Evolutionary conservation across 805 yeast species (phyloP).

Genomic region (Diddensiella caesifluorescens): DNA sequence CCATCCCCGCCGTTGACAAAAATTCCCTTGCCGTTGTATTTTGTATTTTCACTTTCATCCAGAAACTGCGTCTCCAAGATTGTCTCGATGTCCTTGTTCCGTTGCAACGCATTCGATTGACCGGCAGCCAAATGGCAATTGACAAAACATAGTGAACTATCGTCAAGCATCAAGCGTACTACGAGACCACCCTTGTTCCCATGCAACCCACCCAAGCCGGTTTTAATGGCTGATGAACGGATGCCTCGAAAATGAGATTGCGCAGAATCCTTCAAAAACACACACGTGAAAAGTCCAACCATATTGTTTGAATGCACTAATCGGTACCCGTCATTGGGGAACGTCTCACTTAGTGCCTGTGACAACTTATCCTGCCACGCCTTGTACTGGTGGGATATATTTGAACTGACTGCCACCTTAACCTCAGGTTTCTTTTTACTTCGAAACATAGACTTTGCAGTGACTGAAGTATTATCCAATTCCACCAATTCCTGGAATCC

Average conservation of each 20-base stretch:
- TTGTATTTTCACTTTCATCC: slow-evolving; percentile 16
- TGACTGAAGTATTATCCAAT: slow-evolving; percentile 74
- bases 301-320: slow-evolving; percentile 71
- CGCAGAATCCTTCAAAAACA: slow-evolving; percentile 57
- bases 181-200: slow-evolving; percentile 72
- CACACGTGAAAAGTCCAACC: slow-evolving; percentile 74
- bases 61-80: slow-evolving; percentile 42
- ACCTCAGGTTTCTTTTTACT: slow-evolving; percentile 35
- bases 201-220: slow-evolving; percentile 91
- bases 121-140: slow-evolving; percentile 95
- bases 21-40: slow-evolving; percentile 17
- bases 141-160: slow-evolving; percentile 70
- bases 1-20: slow-evolving; percentile 38
- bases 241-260: slow-evolving; percentile 51
- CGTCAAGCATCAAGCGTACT: slow-evolving; percentile 58
- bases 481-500: slow-evolving; percentile 92
- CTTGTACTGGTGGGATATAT: slow-evolving; percentile 28
- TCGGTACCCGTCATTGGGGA: slow-evolving; percentile 39
- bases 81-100: slow-evolving; percentile 81
- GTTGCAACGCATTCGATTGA: slow-evolving; percentile 66
- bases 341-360: slow-evolving; percentile 23
- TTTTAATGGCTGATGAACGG: slow-evolving; percentile 73
- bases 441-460: slow-evolving; percentile 47
- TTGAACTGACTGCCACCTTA: slow-evolving; percentile 35
- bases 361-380: slow-evolving; percentile 32